These are phyloP conservation scores for Phellinidium pouzarii DNA, from an alignment of 1,284 basidiomycete species.

Conservation along the genomic window DNA sequence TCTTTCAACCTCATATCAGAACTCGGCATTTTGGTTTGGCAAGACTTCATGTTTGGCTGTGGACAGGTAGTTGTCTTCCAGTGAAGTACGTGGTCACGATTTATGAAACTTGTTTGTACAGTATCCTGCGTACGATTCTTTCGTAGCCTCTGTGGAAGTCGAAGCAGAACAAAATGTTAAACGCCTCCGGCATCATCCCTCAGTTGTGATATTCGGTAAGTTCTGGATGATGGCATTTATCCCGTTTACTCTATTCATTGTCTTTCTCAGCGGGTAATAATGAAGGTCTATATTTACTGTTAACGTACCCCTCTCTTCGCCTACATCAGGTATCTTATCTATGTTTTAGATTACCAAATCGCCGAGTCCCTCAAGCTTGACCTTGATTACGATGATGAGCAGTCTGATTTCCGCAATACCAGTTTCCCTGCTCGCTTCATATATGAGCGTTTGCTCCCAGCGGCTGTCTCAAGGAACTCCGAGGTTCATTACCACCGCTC, in stretches of 20 bases:
- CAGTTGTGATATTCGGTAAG: constrained; percentile 75
- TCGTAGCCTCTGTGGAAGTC: constrained; percentile 34
- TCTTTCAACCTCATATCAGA: constrained; percentile 41
- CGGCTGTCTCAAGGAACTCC: constrained; percentile 56
- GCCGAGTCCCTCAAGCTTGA: constrained; percentile 73
- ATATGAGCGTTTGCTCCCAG: constrained; percentile 77
- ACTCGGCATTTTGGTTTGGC: constrained; percentile 54
- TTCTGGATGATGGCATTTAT: constrained; percentile 10
- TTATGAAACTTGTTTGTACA: constrained; percentile 14
- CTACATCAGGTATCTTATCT: neutral
- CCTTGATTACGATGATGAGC: constrained; percentile 77
- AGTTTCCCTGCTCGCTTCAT: constrained; percentile 84
- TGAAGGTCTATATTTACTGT: constrained; percentile 46
- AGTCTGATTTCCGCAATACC: constrained; percentile 74
- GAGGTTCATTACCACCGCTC: constrained; percentile 76
- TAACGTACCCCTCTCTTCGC: neutral
- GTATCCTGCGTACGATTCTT: constrained; percentile 40
- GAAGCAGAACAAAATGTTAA: constrained; percentile 39
- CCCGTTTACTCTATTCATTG: neutral
- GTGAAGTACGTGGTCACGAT: constrained; percentile 1
- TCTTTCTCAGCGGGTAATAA: constrained; percentile 74
- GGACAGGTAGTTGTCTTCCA: constrained; percentile 43
- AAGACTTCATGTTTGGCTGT: constrained; percentile 42
- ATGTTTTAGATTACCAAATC: constrained; percentile 60
- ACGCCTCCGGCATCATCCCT: constrained; percentile 38